A percentile compares a stretch with the other conserved stretches of the same genome.
These are phyloP conservation scores for Parmales sp. DNA, from an alignment of 108 stramenopile genomes.

Conservation along the genomic window DNA sequence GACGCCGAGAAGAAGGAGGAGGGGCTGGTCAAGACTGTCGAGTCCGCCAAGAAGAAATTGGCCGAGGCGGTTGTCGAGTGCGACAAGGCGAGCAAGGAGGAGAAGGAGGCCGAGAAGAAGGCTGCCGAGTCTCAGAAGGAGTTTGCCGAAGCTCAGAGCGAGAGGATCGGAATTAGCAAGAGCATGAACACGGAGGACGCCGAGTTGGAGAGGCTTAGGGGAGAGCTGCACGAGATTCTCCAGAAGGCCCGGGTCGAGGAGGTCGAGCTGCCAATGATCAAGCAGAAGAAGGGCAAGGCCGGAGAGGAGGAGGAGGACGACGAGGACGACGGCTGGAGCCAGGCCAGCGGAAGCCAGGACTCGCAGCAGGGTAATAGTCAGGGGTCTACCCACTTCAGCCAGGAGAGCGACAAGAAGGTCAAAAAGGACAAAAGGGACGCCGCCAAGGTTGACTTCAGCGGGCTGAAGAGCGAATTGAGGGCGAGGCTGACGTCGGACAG, in stretches of 20 bases:
- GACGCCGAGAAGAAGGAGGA: conserved; percentile 31
- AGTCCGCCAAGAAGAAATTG: conserved; percentile 44
- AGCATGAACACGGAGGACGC: conserved; percentile 50
- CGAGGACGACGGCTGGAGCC: conserved; percentile 14
- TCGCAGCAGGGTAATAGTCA: conserved; percentile 40
- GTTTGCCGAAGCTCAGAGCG: conserved; percentile 51
- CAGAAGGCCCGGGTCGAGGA: conserved; percentile 79
- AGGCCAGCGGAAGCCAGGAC: background rate
- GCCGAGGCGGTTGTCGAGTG: conserved; percentile 60
- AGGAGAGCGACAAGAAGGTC: conserved; percentile 57
- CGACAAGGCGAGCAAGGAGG: conserved; percentile 41
- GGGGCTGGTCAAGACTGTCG: conserved; percentile 24
- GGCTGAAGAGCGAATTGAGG: conserved; percentile 50
- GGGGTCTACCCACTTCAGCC: conserved; percentile 65
- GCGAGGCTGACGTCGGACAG: conserved; percentile 37
- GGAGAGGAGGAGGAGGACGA: conserved; percentile 11
- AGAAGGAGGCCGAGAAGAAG: conserved; percentile 50
- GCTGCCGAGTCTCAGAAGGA: conserved; percentile 51
- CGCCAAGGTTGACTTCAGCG: conserved; percentile 62
- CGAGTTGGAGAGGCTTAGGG: conserved; percentile 63
- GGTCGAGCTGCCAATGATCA: conserved; percentile 58
- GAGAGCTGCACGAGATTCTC: conserved; percentile 77
- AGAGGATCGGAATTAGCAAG: conserved; percentile 47
- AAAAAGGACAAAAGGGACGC: conserved; percentile 62
- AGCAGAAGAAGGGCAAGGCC: background rate